Base-by-base conservation (phyloP, 2,329 filamentous ascomycete species). In the Fusarium sp. region DNA sequence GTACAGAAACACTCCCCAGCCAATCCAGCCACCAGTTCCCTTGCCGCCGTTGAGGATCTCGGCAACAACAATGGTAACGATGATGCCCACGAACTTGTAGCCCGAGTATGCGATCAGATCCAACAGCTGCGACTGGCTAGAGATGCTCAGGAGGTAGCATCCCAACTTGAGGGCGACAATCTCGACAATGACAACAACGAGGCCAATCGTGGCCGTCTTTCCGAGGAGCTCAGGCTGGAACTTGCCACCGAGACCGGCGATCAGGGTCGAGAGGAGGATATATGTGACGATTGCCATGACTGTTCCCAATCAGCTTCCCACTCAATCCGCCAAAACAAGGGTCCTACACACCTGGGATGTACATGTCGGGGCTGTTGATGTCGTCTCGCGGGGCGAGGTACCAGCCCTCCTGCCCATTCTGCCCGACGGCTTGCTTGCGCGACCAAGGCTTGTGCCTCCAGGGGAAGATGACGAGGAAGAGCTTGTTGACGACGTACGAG, bases 361-460 rank as follows among this genome's bases (percentile, higher is more conserved):
- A 99, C 95, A 99, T 98, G 85, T 99, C 97, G 18, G 97, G 97
- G 75, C 95, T 97, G 85, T 99, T 99, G 83, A 98, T 88, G 81
- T 99, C 97, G 83, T 99, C 96, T 74, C 97, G 90, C 3, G 97
- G 97, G 6, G 97, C 95, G 9, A 98, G 89, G 84, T 97, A 99
- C 87, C 92, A 92, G 54, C 91, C 91, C 74, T 93, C 91, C 78
- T 92, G 90, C 60, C 92, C 89, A 80, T 90, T 91, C 66, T 91
- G 90, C 22, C 92, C 91, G 66, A 92, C 89, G 66, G 92, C 88
- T 82, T 97, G 94, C 83, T 97, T 95, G 75, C 97, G 93, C 70
- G 95, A 97, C 97, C 97, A 99, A 7, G 96, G 96, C 86, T 95
- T 95, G 84, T 99, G 97, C 78, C 96, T 90, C 96, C 97, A 99